Conservation (phyloP, 2,329 filamentous ascomycete genomes). For the Aureobasidium sp. region DNA sequence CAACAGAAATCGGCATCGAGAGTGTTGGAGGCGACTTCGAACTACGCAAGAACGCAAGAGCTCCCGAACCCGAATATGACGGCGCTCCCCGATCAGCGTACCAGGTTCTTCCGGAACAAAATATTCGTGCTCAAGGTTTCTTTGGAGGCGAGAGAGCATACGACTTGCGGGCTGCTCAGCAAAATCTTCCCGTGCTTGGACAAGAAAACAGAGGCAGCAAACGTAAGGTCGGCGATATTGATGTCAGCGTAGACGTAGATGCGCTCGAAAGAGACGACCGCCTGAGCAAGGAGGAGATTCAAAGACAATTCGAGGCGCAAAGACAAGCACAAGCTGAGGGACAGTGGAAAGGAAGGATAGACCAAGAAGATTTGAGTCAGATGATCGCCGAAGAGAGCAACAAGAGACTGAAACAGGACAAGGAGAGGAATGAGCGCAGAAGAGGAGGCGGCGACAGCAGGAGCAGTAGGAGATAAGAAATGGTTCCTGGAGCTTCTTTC, state of each 20-base stretch:
- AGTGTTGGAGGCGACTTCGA: constrained; percentile 82
- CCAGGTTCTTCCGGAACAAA: constrained; percentile 81
- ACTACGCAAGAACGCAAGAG: constrained; percentile 76
- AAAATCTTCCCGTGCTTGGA: constrained; percentile 64
- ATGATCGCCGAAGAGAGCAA: constrained; percentile 93
- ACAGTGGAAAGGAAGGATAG: constrained; percentile 64
- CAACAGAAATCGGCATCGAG: constrained; percentile 71
- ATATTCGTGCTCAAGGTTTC: constrained; percentile 81
- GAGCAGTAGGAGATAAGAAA: constrained; percentile 8
- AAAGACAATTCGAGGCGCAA: constrained; percentile 68
- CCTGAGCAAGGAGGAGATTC: constrained; percentile 77
- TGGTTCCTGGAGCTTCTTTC: constrained; percentile 1
- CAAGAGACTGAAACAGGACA: constrained; percentile 83
- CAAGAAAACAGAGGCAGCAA: constrained; percentile 75
- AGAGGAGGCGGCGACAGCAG: constrained; percentile 40
- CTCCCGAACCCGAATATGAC: constrained; percentile 81
- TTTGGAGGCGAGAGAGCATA: constrained; percentile 94
- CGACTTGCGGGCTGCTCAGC: constrained; percentile 57
- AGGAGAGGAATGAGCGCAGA: constrained; percentile 59
- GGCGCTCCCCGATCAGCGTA: constrained; percentile 61
- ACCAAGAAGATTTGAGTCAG: constrained; percentile 85
- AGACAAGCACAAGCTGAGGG: constrained; percentile 51
- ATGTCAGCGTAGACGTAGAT: constrained; percentile 85
- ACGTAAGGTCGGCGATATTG: constrained; percentile 84
- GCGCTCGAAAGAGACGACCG: constrained; percentile 66